phyloP scores from a whole-genome alignment of 2,329 filamentous ascomycete species.

The Paraphoma chrysanthemicola region DNA sequence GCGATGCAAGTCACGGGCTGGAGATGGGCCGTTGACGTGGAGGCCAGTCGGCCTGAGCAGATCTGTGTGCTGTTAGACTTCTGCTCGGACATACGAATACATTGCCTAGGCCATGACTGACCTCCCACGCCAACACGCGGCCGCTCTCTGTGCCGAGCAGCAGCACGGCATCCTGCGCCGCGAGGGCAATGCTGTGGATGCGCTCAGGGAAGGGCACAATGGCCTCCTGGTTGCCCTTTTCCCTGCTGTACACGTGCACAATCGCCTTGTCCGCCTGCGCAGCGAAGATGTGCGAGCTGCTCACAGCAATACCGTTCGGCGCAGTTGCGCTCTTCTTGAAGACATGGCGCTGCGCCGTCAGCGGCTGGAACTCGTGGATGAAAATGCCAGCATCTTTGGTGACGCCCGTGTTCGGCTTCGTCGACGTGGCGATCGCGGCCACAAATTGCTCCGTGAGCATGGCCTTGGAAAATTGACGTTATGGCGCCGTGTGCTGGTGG shows the following conservation, averaged over 20 bases:
- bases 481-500: conserved; percentile 1
- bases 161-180: conserved; percentile 71
- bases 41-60: conserved; percentile 76
- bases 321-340: conserved; percentile 94
- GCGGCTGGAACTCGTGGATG: conserved; percentile 80
- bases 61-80: conserved; percentile 56
- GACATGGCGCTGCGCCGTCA: conserved; percentile 73
- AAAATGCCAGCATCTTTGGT: conserved; percentile 87
- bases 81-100: background rate
- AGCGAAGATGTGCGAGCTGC: conserved; percentile 83
- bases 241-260: conserved; percentile 87
- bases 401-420: conserved; percentile 54
- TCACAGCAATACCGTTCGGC: conserved; percentile 80
- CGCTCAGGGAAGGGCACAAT: conserved; percentile 86
- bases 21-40: conserved; percentile 78
- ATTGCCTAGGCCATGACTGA: conserved; percentile 50
- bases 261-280: conserved; percentile 92
- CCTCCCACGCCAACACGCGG: conserved; percentile 91
- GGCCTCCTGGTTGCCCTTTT: conserved; percentile 85
- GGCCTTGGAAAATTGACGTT: conserved; percentile 8
- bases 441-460: conserved; percentile 62
- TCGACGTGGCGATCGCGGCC: conserved; percentile 54
- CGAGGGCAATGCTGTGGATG: conserved; percentile 78
- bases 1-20: conserved; percentile 80
- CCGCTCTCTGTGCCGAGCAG: conserved; percentile 85